Conservation (phyloP, 1,284 basidiomycete genomes). For the Cystobasidium sp. region DNA sequence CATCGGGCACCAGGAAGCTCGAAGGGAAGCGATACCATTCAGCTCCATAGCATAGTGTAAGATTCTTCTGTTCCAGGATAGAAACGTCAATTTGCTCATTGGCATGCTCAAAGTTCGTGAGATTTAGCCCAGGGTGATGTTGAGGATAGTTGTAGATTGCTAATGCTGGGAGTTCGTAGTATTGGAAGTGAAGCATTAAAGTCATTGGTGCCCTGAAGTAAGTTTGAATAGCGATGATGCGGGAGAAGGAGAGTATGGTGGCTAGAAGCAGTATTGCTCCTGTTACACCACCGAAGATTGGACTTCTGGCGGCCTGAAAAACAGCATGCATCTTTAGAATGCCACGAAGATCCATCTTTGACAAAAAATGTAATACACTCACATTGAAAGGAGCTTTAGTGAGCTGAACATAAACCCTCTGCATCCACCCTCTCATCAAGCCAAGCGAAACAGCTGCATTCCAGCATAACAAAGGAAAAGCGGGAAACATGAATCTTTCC, state of each 20-base stretch:
- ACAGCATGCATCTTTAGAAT: not conserved
- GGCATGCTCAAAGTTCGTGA: conserved; percentile 55
- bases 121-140: conserved; percentile 47
- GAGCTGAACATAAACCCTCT: conserved; percentile 70
- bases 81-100: conserved; percentile 69
- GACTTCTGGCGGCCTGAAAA: conserved; percentile 71
- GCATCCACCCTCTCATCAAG: conserved; percentile 81
- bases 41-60: conserved; percentile 86
- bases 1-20: conserved; percentile 83
- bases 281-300: conserved; percentile 77
- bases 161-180: conserved; percentile 76
- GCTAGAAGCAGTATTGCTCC: conserved; percentile 69
- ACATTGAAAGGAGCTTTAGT: conserved; percentile 84
- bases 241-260: conserved; percentile 72
- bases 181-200: conserved; percentile 73
- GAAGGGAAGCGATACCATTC: conserved; percentile 97
- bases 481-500: conserved; percentile 96
- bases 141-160: conserved; percentile 66
- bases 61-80: conserved; percentile 69
- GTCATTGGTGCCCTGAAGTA: conserved; percentile 92
- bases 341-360: not conserved
- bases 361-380: conserved; percentile 52
- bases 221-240: conserved; percentile 77
- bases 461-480: conserved; percentile 88
- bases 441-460: conserved; percentile 88